These are phyloP conservation scores for Quambalaria eucalypti DNA, from an alignment of 1,284 basidiomycete species.

Conservation along the genomic window DNA sequence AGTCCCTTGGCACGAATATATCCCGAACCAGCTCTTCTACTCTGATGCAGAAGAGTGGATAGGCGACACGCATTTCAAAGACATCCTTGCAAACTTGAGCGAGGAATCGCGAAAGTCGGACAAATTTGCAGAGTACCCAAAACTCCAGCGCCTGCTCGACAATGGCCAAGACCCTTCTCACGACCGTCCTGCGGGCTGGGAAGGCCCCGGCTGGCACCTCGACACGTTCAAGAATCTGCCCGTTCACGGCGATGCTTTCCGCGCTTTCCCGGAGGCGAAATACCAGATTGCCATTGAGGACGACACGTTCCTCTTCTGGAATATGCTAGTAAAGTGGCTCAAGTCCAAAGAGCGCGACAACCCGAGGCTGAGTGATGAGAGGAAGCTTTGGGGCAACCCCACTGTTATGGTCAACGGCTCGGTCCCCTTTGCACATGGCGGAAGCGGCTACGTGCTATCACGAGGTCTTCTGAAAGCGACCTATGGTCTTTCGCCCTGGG, in stretches of 20 bases:
- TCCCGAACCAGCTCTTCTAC: conserved; percentile 1
- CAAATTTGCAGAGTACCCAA: not conserved
- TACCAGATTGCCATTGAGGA: not conserved
- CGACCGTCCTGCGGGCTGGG: not conserved
- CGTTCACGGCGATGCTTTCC: not conserved
- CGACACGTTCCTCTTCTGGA: not conserved
- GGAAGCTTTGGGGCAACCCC: not conserved
- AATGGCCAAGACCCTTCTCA: not conserved
- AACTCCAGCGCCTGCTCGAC: not conserved
- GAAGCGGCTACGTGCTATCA: not conserved
- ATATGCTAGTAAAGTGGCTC: not conserved
- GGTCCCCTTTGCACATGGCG: not conserved
- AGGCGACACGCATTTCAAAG: not conserved
- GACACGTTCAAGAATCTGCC: not conserved
- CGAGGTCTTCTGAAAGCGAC: not conserved
- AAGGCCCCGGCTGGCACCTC: not conserved
- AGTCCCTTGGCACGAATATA: conserved; percentile 1
- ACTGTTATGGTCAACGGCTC: not conserved
- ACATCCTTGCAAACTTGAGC: not conserved
- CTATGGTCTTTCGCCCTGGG: not conserved
- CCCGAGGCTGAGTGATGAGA: not conserved
- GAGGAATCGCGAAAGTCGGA: not conserved
- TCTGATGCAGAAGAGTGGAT: not conserved
- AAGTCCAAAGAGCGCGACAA: not conserved
- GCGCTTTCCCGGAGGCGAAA: not conserved